phyloP scores from a whole-genome alignment of 208 protist genomes.

The Strigomonas culicis region DNA sequence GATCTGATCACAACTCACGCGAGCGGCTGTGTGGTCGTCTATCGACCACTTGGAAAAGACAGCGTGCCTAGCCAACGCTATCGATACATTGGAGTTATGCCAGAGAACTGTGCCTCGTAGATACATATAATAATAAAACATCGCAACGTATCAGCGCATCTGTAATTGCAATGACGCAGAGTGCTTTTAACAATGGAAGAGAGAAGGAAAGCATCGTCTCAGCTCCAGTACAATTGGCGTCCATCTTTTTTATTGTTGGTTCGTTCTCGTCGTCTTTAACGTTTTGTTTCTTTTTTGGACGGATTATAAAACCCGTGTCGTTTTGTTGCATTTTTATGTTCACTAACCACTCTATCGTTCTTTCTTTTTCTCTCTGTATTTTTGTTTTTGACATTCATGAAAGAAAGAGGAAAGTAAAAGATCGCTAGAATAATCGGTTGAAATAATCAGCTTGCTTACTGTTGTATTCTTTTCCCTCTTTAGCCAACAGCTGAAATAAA shows the following conservation, averaged over 20 bases:
- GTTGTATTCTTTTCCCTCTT: conserved; percentile 9
- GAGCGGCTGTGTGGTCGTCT: conserved; percentile 41
- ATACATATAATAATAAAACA: conserved; percentile 2
- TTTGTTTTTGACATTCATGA: too few species aligned
- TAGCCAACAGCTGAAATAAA: neutral
- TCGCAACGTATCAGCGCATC: neutral
- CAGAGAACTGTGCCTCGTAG: neutral
- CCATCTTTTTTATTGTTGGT: neutral
- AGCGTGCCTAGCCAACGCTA: conserved; percentile 34
- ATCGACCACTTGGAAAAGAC: conserved; percentile 31
- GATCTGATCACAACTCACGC: conserved; percentile 41
- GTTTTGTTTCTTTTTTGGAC: conserved; percentile 1
- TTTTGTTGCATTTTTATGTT: neutral
- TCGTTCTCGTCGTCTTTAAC: neutral
- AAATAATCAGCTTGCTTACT: neutral
- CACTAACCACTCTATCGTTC: neutral
- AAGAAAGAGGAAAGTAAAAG: too few species aligned
- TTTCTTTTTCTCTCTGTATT: neutral
- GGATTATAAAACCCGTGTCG: neutral
- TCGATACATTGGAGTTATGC: conserved; percentile 38
- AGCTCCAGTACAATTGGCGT: neutral
- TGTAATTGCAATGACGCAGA: neutral
- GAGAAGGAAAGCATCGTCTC: too few species aligned
- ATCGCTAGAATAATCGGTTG: too few species aligned
- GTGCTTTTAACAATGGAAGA: neutral